Percentiles rank a stretch among this genome's conserved stretches.
Evolutionary conservation across 1,284 basidiomycete species (phyloP).

Genomic region (Fomitopsis pinicola): DNA sequence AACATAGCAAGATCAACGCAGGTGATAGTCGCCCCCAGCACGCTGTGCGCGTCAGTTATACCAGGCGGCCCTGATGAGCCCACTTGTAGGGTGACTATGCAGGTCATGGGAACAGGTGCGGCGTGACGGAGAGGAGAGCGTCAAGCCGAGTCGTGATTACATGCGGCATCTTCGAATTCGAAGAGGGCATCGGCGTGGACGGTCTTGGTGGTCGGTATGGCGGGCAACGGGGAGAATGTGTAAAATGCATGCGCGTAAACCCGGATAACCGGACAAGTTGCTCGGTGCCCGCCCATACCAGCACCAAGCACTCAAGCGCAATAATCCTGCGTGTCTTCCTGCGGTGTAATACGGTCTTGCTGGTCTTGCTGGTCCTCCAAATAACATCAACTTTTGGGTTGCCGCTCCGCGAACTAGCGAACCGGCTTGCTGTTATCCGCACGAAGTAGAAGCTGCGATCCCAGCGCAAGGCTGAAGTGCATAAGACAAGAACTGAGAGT

Average conservation of each 20-base stretch:
- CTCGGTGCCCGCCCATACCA: too few species aligned
- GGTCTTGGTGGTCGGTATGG: background rate
- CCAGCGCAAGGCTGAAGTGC: too few species aligned
- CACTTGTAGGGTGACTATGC: background rate
- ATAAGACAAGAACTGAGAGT: too few species aligned
- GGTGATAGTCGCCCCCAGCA: background rate
- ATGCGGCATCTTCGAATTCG: background rate
- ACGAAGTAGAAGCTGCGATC: too few species aligned
- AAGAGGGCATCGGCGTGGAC: background rate
- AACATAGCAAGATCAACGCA: background rate
- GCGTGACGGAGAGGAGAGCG: background rate
- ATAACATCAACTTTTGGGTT: too few species aligned
- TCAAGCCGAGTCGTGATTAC: background rate
- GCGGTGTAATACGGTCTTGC: too few species aligned
- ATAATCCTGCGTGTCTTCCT: too few species aligned
- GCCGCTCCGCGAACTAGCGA: too few species aligned
- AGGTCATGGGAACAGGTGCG: background rate
- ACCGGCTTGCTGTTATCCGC: too few species aligned
- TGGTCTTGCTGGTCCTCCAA: too few species aligned
- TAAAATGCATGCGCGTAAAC: background rate
- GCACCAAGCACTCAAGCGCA: too few species aligned
- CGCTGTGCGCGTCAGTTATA: background rate
- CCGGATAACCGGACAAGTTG: too few species aligned
- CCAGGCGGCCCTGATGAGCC: background rate
- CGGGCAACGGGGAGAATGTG: background rate